These are phyloP conservation scores for Aspergillus glaucus DNA, from an alignment of 2,329 filamentous ascomycete genomes.

Conservation along the genomic window DNA sequence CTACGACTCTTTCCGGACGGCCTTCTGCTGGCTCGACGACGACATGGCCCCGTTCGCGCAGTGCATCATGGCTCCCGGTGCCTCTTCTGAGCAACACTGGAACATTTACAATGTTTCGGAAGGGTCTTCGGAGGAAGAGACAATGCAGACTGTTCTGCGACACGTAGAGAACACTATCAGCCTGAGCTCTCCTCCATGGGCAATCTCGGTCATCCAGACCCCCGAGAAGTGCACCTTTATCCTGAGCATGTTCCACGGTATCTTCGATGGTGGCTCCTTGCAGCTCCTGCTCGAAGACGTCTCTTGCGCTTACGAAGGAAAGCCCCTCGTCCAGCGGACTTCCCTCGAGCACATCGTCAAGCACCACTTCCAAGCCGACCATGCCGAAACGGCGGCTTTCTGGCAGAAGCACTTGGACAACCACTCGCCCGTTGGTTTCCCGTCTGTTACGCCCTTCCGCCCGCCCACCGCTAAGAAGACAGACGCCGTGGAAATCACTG, in stretches of 20 bases:
- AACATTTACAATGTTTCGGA: constrained; percentile 5
- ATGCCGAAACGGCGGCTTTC: constrained; percentile 12
- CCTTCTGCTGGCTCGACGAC: constrained; percentile 29
- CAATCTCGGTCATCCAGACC: constrained; percentile 15
- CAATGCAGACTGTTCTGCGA: constrained; percentile 13
- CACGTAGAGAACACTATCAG: constrained; percentile 15
- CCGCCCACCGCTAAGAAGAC: constrained; percentile 8
- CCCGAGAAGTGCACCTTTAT: constrained; percentile 11
- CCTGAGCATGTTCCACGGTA: constrained; percentile 33
- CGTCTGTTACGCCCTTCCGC: constrained; percentile 17
- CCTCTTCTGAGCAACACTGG: constrained; percentile 10
- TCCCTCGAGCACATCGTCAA: constrained; percentile 20
- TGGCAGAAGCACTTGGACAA: constrained; percentile 16
- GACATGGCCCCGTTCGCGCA: constrained; percentile 31
- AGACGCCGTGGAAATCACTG: constrained; percentile 16
- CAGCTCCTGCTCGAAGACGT: constrained; percentile 30
- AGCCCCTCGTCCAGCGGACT: constrained; percentile 9
- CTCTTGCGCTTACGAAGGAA: constrained; percentile 12
- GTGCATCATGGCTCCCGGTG: constrained; percentile 18
- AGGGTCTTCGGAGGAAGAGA: constrained; percentile 11
- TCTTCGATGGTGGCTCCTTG: constrained; percentile 33
- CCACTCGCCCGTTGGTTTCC: constrained; percentile 16
- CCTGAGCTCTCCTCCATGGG: constrained; percentile 15
- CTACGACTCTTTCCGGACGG: constrained; percentile 28
- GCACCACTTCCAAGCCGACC: constrained; percentile 19